Evolutionary conservation across 768 basidiomycete genomes (phyloP).

Genomic region (Crepidotus variabilis): DNA sequence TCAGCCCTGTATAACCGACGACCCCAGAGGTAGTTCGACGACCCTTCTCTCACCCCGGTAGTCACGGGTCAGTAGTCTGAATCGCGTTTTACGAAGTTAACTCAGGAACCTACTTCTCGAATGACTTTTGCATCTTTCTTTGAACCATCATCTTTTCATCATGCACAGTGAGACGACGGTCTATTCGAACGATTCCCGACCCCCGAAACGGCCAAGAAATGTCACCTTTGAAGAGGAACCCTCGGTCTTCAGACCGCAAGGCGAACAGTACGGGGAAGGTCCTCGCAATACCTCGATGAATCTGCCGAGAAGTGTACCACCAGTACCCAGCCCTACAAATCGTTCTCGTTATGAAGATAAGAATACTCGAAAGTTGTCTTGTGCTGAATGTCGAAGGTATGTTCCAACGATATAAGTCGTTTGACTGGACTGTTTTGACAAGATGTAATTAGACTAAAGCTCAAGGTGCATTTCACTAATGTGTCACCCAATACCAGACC

Average conservation of each 20-base stretch:
- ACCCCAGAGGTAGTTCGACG: conserved; percentile 10
- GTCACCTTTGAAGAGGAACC: conserved; percentile 13
- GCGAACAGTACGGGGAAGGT: not conserved
- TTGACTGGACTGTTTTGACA: not conserved
- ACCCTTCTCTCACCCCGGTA: conserved; percentile 22
- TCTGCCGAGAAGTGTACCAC: no score
- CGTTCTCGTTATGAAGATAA: conserved; percentile 31
- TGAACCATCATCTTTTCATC: conserved; percentile 11
- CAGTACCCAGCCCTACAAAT: not conserved
- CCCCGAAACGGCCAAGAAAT: conserved; percentile 30
- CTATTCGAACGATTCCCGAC: conserved; percentile 18
- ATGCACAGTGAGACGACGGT: conserved; percentile 22
- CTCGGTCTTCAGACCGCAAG: conserved; percentile 5
- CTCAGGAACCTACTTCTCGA: not conserved
- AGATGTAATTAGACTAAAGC: conserved; percentile 34
- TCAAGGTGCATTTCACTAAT: conserved; percentile 33
- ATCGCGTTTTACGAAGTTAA: not conserved
- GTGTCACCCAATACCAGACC: not conserved
- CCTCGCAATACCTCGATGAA: no score
- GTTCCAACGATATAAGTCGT: conserved; percentile 9
- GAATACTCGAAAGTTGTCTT: conserved; percentile 42
- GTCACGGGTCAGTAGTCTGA: conserved; percentile 23
- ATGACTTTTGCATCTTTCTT: conserved; percentile 3
- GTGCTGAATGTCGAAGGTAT: conserved; percentile 49
- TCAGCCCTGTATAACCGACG: not conserved